Conservation (phyloP, 768 basidiomycete species). For the Hygrocybe coccinea region DNA sequence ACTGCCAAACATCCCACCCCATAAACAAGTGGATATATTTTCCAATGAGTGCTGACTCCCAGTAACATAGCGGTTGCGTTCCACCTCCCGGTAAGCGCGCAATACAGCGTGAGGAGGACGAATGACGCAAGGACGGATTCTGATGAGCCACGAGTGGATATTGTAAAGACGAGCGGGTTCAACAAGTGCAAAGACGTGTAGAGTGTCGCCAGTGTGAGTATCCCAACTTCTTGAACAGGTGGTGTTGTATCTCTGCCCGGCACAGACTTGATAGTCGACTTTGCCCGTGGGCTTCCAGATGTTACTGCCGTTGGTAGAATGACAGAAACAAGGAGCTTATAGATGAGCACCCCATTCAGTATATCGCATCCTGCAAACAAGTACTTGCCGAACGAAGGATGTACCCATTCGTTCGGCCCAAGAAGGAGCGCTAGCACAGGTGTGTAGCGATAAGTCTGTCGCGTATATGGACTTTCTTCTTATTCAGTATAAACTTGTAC, state of each 20-base stretch:
- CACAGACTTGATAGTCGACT: slow-evolving; percentile 1
- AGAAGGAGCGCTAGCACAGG: slow-evolving; percentile 83
- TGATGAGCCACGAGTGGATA: slow-evolving; percentile 95
- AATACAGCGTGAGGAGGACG: slow-evolving; percentile 66
- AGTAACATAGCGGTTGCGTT: slow-evolving; percentile 63
- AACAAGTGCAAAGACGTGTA: slow-evolving; percentile 74
- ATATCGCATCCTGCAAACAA: slow-evolving; percentile 84
- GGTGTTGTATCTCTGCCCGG: slow-evolving; percentile 1
- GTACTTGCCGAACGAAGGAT: slow-evolving; percentile 87
- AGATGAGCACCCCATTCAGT: slow-evolving; percentile 68
- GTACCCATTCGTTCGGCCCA: slow-evolving; percentile 73
- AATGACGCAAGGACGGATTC: slow-evolving; percentile 81
- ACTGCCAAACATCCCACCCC: slow-evolving; percentile 69
- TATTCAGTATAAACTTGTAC: background rate
- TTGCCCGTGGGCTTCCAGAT: slow-evolving; percentile 3
- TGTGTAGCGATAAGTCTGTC: slow-evolving; percentile 95
- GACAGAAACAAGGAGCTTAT: slow-evolving; percentile 50
- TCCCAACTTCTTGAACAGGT: background rate
- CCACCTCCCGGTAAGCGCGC: slow-evolving; percentile 55
- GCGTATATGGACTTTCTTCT: slow-evolving; percentile 69
- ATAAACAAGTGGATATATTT: slow-evolving; percentile 94
- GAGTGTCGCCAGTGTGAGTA: slow-evolving; percentile 41
- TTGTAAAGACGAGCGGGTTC: slow-evolving; percentile 92
- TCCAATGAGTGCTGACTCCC: slow-evolving; percentile 89
- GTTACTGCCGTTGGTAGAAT: slow-evolving; percentile 35